Evolutionary conservation across 2,329 filamentous ascomycete species (phyloP), one percentile per base, ranked within the genome.

Genomic region (Leptosphaerulina australis): DNA sequence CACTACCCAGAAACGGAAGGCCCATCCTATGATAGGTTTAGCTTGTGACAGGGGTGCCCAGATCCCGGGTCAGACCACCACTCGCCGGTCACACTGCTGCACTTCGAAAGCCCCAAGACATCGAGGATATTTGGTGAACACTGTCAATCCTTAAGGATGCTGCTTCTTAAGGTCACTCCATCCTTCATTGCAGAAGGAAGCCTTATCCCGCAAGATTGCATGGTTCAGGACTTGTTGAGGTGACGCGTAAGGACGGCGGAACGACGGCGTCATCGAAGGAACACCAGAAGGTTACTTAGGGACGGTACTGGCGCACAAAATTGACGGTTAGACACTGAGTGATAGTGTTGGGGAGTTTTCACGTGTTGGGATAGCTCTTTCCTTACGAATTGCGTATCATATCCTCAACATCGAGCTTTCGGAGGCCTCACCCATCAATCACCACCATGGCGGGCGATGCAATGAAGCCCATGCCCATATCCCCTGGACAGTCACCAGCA

Each of bases 391-490:
- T n/a, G n/a, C 14, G 25, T 34, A 29, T 9, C 18, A 12, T 20
- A 20, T 7, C 9, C 15, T 20, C 36, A 18, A 35, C 25, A 24
- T 22, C 14, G 11, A 26, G 30, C 35, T 24, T 39, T 7, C 17
- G 28, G 22, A 44, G 34, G 43, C 22, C 10, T 22, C 37, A 26
- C 28, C 28, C 9, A 14, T 18, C 28, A 15, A n/a, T 20, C 36
- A 43, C 22, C 36, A 43, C 11, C 44, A 67, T 66, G 62, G 55
- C 58, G 15, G 58, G 63, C 50, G 64, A 66, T 15, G 41, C 44
- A 8, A 59, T 68, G 55, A 57, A 62, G 46, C 18, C 40, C 4
- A 63, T 63, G 57, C 59, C 60, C 18, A 62, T 66, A 58, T 66
- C 64, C 34, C 63, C 64, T 25, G 52, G 57, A 37, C 59, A 59